Percentiles rank a stretch among this genome's conserved stretches.
These are phyloP conservation scores for Chlorociboria aeruginascens DNA, from an alignment of 495 filamentous ascomycete genomes.

Conservation along the genomic window DNA sequence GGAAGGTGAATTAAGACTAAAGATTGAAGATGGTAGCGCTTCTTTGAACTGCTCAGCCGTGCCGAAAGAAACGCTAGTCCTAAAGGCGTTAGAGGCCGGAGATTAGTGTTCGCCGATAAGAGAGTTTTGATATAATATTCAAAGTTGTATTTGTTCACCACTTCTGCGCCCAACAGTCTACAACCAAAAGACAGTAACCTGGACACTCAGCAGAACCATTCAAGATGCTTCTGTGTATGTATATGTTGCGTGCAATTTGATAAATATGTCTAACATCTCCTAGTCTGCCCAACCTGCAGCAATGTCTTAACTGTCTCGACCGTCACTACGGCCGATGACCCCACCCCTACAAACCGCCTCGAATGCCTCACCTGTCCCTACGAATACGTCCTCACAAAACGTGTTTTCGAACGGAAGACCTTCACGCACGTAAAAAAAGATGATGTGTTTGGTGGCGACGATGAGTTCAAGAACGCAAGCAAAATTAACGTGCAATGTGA, in stretches of 20 bases:
- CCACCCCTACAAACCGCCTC: slow-evolving; percentile 49
- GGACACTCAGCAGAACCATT: neutral
- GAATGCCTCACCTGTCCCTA: slow-evolving; percentile 94
- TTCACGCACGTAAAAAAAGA: slow-evolving; percentile 73
- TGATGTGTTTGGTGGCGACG: slow-evolving; percentile 79
- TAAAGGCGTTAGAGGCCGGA: neutral
- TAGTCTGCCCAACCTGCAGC: slow-evolving; percentile 87
- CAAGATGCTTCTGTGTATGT: slow-evolving; percentile 59
- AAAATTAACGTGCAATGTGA: slow-evolving; percentile 67
- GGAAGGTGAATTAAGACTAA: too few relatives aligned
- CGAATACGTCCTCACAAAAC: slow-evolving; percentile 58
- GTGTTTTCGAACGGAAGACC: slow-evolving; percentile 66
- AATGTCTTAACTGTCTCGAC: slow-evolving; percentile 65
- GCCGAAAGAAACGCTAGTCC: too few relatives aligned
- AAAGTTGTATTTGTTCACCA: neutral
- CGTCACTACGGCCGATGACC: slow-evolving; percentile 23
- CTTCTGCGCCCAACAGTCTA: neutral
- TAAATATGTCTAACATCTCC: neutral
- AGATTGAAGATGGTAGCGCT: too few relatives aligned
- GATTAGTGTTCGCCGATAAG: slow-evolving; percentile 10
- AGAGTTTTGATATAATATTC: neutral
- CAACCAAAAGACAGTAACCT: neutral
- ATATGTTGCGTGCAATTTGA: neutral
- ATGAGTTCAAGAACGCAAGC: slow-evolving; percentile 83
- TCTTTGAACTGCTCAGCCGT: too few relatives aligned